Evolutionary conservation across 2,329 filamentous ascomycete species (phyloP).

Genomic region (Scytalidium sp.): DNA sequence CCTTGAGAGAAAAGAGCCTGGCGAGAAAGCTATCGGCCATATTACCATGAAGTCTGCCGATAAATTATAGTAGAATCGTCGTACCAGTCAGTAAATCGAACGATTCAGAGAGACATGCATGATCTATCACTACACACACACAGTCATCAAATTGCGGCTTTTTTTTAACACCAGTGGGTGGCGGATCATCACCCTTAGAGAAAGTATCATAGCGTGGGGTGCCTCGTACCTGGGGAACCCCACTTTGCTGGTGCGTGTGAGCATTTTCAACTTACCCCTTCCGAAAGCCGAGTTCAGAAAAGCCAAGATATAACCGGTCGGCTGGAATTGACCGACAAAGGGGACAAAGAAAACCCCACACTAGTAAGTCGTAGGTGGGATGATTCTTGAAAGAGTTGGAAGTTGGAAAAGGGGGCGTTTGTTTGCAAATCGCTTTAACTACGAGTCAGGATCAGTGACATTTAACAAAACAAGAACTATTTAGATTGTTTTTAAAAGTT

Average conservation of each 20-base stretch:
- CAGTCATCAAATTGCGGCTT: not conserved
- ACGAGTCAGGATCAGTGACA: not conserved
- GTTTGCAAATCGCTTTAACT: not conserved
- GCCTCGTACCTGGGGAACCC: no score
- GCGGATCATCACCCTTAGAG: no score
- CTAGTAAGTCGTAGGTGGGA: not conserved
- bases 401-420: not conserved
- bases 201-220: no score
- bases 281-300: not conserved
- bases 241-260: no score
- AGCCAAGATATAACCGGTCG: no score
- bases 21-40: constrained; percentile 1
- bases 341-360: not conserved
- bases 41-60: not conserved
- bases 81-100: not conserved
- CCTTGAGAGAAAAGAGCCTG: constrained; percentile 21
- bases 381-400: not conserved
- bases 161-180: no score
- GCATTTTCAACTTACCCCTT: no score
- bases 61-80: not conserved
- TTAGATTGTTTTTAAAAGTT: no score
- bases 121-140: not conserved
- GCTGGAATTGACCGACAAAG: no score
- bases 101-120: not conserved
- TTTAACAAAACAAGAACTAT: no score